These are phyloP conservation scores for Penicillium diatomitis DNA, from an alignment of 495 filamentous ascomycete genomes.

Conservation along the genomic window DNA sequence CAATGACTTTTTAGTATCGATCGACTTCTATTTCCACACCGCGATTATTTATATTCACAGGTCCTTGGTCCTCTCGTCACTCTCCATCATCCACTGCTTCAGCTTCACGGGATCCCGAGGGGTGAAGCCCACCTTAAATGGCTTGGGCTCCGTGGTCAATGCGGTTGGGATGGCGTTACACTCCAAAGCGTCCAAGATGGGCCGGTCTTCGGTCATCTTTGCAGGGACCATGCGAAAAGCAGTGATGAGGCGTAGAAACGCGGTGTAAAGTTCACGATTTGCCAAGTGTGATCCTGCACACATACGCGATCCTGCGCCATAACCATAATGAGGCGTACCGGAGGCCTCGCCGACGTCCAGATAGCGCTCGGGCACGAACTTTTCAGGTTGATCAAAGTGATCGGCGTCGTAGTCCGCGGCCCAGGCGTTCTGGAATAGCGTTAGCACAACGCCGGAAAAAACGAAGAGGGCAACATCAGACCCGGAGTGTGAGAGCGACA, in stretches of 20 bases:
- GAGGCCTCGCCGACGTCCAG: constrained; percentile 45
- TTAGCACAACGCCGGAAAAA: background rate
- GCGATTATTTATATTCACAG: constrained; percentile 18
- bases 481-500: background rate
- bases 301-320: constrained; percentile 63
- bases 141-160: constrained; percentile 62
- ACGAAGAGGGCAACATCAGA: background rate
- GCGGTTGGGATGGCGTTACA: constrained; percentile 55
- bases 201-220: constrained; percentile 31
- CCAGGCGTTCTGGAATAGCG: constrained; percentile 47
- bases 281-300: constrained; percentile 63
- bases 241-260: constrained; percentile 57
- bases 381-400: constrained; percentile 51
- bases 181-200: constrained; percentile 51
- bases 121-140: constrained; percentile 51
- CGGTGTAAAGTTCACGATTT: constrained; percentile 59
- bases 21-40: too few relatives aligned
- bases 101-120: constrained; percentile 36
- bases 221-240: constrained; percentile 49
- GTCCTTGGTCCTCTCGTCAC: constrained; percentile 50
- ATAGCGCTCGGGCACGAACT: constrained; percentile 58
- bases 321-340: constrained; percentile 62
- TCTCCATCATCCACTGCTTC: constrained; percentile 44
- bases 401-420: constrained; percentile 58
- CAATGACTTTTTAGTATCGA: too few relatives aligned